A percentile compares a stretch with the other conserved stretches of the same genome.
Evolutionary conservation across 148 eudicot species (phyloP).

Genomic region (Silene latifolia): DNA sequence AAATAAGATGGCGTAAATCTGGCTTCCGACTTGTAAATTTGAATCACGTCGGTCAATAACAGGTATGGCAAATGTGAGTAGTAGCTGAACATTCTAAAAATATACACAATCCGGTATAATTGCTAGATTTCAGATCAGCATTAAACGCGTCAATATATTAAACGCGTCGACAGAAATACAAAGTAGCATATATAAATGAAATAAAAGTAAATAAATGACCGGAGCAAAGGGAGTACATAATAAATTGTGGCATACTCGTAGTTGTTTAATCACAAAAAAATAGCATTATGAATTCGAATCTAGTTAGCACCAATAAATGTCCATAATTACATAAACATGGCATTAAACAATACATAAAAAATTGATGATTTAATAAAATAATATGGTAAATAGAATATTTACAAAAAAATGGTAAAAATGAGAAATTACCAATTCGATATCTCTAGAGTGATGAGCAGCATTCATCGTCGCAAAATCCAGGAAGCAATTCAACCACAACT

Average conservation of each 20-base stretch:
- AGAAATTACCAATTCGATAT: conserved; percentile 37
- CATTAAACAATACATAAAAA: not conserved
- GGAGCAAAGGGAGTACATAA: too few relatives aligned
- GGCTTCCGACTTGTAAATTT: not conserved
- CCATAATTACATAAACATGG: not conserved
- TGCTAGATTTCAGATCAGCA: not conserved
- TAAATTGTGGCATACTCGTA: not conserved
- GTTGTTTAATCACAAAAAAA: not conserved
- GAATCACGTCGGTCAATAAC: not conserved
- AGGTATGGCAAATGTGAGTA: not conserved
- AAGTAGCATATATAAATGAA: not conserved
- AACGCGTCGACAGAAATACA: conserved; percentile 9
- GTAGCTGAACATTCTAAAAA: not conserved
- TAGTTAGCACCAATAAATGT: conserved; percentile 1
- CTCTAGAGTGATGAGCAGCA: conserved; percentile 33
- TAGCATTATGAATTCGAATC: not conserved
- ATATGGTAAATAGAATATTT: not conserved
- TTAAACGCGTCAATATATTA: conserved; percentile 12
- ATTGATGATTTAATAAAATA: not conserved
- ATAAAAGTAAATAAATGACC: not conserved
- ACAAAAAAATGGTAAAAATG: not conserved
- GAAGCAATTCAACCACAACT: conserved; percentile 22
- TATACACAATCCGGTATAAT: not conserved
- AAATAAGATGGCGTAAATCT: not conserved
- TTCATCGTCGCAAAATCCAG: conserved; percentile 24